These are phyloP conservation scores for Cupressus sempervirens DNA, from an alignment of 75 land plant species.

Conservation along the genomic window DNA sequence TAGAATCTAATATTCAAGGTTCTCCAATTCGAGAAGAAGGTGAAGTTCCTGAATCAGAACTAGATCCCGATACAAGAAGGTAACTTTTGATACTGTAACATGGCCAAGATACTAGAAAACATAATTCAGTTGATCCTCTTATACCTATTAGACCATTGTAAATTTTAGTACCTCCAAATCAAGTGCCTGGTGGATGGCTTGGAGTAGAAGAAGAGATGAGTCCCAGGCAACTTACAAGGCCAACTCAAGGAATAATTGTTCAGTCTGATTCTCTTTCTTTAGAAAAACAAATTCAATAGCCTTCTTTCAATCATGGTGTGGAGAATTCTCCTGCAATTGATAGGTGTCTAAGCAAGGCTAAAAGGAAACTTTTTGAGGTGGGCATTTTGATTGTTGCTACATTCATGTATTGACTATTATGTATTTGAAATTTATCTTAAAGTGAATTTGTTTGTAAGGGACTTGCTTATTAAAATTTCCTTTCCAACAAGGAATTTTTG, in stretches of 20 bases:
- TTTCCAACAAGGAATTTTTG: too few relatives aligned
- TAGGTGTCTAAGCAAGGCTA: constrained; percentile 3
- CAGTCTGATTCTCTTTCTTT: constrained; percentile 37
- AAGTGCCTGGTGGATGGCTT: too few relatives aligned
- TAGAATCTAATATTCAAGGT: constrained; percentile 18
- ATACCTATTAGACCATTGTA: constrained; percentile 19
- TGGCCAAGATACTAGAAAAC: too few relatives aligned
- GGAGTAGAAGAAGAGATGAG: constrained; percentile 48
- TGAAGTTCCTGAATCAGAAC: too few relatives aligned
- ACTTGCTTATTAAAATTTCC: too few relatives aligned
- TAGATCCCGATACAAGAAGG: too few relatives aligned
- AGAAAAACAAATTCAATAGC: constrained; percentile 34
- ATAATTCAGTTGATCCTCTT: too few relatives aligned
- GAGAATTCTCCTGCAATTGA: too few relatives aligned
- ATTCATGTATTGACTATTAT: background rate
- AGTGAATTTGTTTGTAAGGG: background rate
- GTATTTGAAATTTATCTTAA: background rate
- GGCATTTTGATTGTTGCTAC: background rate
- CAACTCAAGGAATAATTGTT: constrained; percentile 23
- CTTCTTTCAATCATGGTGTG: constrained; percentile 20
- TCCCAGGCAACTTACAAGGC: constrained; percentile 29
- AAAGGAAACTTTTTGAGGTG: constrained; percentile 31
- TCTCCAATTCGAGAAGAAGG: too few relatives aligned
- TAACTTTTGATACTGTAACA: too few relatives aligned
- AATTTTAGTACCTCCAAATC: too few relatives aligned